Conservation (phyloP, 2,329 filamentous ascomycete species). For the Byssochlamys sp. region DNA sequence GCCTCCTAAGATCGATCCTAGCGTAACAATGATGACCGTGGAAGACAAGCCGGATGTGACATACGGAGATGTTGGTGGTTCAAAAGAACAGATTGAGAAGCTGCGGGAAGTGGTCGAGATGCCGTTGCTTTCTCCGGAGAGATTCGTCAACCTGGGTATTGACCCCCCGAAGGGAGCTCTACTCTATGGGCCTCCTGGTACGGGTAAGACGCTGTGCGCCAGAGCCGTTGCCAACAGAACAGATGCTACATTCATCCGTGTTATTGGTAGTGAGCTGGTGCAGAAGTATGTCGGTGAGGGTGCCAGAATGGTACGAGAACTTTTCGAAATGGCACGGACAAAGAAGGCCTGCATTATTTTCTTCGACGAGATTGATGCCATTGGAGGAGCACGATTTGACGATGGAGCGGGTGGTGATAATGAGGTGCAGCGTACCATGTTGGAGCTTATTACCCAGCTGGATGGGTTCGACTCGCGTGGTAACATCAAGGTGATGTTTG, state of each 20-base stretch:
- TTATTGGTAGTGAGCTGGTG: conserved; percentile 93
- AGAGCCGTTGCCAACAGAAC: conserved; percentile 95
- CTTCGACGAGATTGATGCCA: conserved; percentile 96
- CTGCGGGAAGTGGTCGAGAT: conserved; percentile 97
- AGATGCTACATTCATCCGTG: conserved; percentile 95
- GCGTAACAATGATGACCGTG: conserved; percentile 99
- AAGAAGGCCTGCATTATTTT: conserved; percentile 99
- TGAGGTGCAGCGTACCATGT: conserved; percentile 94
- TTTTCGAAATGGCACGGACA: conserved; percentile 98
- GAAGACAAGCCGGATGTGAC: conserved; percentile 99
- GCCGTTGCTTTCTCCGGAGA: conserved; percentile 88
- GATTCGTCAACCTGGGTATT: conserved; percentile 97
- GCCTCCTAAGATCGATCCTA: conserved; percentile 96
- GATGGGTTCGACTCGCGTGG: conserved; percentile 93
- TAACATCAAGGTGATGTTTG: conserved; percentile 99
- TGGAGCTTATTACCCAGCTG: conserved; percentile 92
- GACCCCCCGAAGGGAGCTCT: conserved; percentile 95
- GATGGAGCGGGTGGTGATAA: conserved; percentile 95
- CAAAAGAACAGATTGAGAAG: conserved; percentile 99
- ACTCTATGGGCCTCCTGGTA: conserved; percentile 91
- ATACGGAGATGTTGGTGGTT: conserved; percentile 95
- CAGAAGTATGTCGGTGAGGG: conserved; percentile 99
- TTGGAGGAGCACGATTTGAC: conserved; percentile 90
- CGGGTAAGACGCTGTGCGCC: conserved; percentile 97
- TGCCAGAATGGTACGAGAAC: conserved; percentile 93